These are phyloP conservation scores for Polyplosphaeria fusca DNA, from an alignment of 495 filamentous ascomycete species.

Conservation along the genomic window DNA sequence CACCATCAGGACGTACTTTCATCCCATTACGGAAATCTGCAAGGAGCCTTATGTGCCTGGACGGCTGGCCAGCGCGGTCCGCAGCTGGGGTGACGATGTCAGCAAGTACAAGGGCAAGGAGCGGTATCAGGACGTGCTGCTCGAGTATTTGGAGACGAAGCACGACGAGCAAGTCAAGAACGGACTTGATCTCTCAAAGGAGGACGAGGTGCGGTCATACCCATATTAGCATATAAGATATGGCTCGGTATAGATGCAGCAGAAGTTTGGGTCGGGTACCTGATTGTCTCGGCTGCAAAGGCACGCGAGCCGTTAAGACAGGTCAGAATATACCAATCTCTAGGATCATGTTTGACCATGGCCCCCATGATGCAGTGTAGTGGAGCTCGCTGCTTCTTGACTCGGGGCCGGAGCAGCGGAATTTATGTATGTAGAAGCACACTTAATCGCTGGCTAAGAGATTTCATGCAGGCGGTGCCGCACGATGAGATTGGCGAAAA, in stretches of 20 bases:
- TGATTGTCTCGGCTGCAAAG: too few relatives aligned
- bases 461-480: conserved; percentile 4
- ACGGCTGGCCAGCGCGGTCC: conserved; percentile 41
- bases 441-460: not conserved
- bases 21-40: conserved; percentile 42
- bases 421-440: too few relatives aligned
- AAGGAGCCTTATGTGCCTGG: conserved; percentile 43
- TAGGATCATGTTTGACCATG: too few relatives aligned
- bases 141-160: conserved; percentile 78
- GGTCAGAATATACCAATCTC: too few relatives aligned
- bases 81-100: conserved; percentile 88
- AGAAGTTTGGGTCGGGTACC: too few relatives aligned
- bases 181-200: conserved; percentile 47
- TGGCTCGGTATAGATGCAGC: too few relatives aligned
- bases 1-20: conserved; percentile 46
- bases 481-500: not conserved
- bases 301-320: too few relatives aligned
- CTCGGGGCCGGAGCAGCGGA: too few relatives aligned
- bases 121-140: conserved; percentile 70
- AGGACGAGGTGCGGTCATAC: conserved; percentile 38
- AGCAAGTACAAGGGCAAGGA: conserved; percentile 80
- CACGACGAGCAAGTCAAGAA: conserved; percentile 70
- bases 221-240: too few relatives aligned
- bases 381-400: too few relatives aligned
- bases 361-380: too few relatives aligned